These are phyloP conservation scores for Colletotrichum sp. DNA, from an alignment of 2,329 filamentous ascomycete genomes.

Conservation along the genomic window DNA sequence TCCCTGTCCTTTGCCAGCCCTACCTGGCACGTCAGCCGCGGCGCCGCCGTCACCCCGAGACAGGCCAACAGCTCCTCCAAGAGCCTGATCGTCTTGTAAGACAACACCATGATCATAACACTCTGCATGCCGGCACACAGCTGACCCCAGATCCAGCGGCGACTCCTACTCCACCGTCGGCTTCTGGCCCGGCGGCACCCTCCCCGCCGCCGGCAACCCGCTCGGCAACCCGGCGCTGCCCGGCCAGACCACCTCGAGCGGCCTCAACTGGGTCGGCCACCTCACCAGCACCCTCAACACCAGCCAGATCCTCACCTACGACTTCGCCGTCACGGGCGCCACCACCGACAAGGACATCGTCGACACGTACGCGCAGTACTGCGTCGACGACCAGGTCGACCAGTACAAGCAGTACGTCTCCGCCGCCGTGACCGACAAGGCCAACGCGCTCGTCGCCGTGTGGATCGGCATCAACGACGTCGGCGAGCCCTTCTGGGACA, in stretches of 20 bases:
- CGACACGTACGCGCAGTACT: conserved; percentile 51
- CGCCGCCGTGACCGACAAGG: conserved; percentile 41
- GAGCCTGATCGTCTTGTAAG: conserved; percentile 15
- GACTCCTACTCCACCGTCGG: conserved; percentile 66
- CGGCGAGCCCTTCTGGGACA: conserved; percentile 49
- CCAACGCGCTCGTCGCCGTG: conserved; percentile 48
- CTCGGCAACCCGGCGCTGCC: conserved; percentile 65
- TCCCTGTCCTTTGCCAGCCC: conserved; percentile 12
- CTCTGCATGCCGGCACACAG: no score
- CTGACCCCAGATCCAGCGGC: conserved; percentile 41
- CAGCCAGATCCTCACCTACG: conserved; percentile 49
- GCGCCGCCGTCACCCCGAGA: not conserved
- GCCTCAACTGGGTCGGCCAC: conserved; percentile 54
- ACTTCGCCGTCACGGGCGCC: conserved; percentile 56
- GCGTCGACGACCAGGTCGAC: conserved; percentile 58
- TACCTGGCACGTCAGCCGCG: not conserved
- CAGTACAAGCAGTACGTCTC: conserved; percentile 41
- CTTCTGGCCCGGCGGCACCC: conserved; percentile 53
- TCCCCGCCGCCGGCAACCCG: conserved; percentile 59
- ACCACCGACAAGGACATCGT: conserved; percentile 55
- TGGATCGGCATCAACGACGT: conserved; percentile 64
- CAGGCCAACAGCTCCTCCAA: not conserved
- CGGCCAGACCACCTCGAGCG: conserved; percentile 49
- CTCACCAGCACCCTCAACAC: conserved; percentile 47
- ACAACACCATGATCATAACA: not conserved